Conservation (phyloP, 2,329 filamentous ascomycete genomes). For the Coniochaeta sp. region DNA sequence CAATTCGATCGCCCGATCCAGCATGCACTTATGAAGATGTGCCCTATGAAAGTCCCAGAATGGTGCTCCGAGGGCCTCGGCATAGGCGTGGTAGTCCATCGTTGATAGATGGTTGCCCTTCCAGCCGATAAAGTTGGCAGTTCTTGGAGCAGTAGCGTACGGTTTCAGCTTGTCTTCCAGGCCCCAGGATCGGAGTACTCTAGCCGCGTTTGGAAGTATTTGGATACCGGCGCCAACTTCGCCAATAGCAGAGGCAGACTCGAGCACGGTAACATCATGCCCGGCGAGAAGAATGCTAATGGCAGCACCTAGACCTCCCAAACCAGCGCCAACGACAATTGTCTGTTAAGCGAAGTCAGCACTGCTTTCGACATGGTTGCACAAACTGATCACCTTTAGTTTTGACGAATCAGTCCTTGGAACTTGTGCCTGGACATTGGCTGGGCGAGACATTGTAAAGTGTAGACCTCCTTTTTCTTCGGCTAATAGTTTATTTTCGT, state of each 20-base stretch:
- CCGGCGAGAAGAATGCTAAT: conserved; percentile 37
- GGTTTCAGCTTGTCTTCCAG: conserved; percentile 30
- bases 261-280: conserved; percentile 39
- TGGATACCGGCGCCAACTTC: conserved; percentile 45
- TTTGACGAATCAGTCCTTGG: no score
- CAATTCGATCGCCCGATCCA: conserved; percentile 37
- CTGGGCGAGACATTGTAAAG: no score
- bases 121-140: conserved; percentile 44
- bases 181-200: conserved; percentile 41
- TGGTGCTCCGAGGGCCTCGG: conserved; percentile 24
- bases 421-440: no score
- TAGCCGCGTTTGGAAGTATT: conserved; percentile 38
- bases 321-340: conserved; percentile 43
- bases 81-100: conserved; percentile 38
- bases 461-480: no score
- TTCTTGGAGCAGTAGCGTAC: conserved; percentile 31
- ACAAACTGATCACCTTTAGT: no score
- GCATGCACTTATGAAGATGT: conserved; percentile 38
- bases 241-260: conserved; percentile 35
- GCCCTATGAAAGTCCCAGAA: conserved; percentile 51
- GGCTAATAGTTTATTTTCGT: no score
- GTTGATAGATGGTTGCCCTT: conserved; percentile 38
- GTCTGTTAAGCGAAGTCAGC: no score
- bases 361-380: no score
- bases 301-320: conserved; percentile 45